phyloP scores from a whole-genome alignment of 352 stramenopile genomes.

The Pythium scleroteichum region DNA sequence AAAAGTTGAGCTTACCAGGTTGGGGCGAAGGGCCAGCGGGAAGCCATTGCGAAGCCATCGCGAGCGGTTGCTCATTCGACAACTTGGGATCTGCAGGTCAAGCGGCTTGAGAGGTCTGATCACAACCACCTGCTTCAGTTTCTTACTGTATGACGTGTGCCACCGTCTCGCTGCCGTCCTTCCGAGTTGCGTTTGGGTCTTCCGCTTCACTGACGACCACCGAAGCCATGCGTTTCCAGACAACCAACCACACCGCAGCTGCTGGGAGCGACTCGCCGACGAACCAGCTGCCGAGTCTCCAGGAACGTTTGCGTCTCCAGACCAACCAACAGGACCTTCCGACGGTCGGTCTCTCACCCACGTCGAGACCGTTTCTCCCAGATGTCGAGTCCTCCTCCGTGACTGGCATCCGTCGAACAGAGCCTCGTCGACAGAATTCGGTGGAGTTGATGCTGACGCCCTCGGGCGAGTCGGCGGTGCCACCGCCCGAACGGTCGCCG shows the following conservation, averaged over 20 bases:
- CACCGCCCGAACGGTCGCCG: neutral
- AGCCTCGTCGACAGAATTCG: neutral
- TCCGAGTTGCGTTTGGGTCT: slow-evolving; percentile 8
- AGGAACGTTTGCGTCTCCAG: slow-evolving; percentile 14
- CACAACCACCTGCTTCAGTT: too few relatives aligned
- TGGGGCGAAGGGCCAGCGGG: neutral
- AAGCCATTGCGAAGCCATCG: slow-evolving; percentile 2
- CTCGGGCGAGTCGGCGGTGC: neutral
- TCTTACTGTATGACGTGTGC: neutral
- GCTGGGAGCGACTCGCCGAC: slow-evolving; percentile 3
- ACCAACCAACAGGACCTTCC: neutral
- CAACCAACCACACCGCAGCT: neutral
- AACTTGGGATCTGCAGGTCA: neutral
- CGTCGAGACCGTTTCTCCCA: neutral
- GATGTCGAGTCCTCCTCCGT: too few relatives aligned
- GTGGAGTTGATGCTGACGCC: slow-evolving; percentile 13
- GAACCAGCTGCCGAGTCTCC: slow-evolving; percentile 20
- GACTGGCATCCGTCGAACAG: neutral
- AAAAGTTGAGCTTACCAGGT: neutral
- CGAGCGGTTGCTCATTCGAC: slow-evolving; percentile 1
- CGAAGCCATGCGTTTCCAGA: slow-evolving; percentile 7
- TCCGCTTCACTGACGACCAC: neutral
- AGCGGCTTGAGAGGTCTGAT: neutral
- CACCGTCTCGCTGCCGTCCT: slow-evolving; percentile 7
- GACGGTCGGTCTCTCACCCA: neutral